Evolutionary conservation across 768 basidiomycete genomes (phyloP), one percentile per base, ranked within the genome.

Genomic region (Psilocybe azurescens): DNA sequence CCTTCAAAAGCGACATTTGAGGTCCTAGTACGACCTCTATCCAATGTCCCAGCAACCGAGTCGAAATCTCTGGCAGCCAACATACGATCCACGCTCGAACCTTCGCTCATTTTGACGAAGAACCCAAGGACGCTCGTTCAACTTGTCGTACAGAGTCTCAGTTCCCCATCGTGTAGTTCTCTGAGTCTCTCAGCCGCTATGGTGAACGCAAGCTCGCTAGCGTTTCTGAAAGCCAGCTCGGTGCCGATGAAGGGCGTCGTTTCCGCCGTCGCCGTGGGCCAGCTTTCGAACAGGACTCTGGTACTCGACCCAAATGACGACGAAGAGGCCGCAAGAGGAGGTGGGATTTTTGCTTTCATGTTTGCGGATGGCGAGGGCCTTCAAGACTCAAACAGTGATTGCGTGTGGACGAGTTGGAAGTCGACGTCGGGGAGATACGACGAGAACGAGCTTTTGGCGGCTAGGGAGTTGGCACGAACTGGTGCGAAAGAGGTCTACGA

Each of bases 1-100:
- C 85, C 93, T 9, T 87, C 87, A 10, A 85, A 86, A 58, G 87
- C 91, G 0, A 87, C 90, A 0, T 83, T 95, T 65, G 94, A 95
- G 68, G 86, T 94, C 46, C 74, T 78, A 50, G 79, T 93, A 8
- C 83, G 92, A 2, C 92, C 94, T 0, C 77, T 93, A 16, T 81
- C 87, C 20, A 82, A 85, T 49, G 79, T 93, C 9, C 82, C 93
- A 7, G 89, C 86, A 3, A 91, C 90, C 8, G 80, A 89, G 59
- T 81, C 90, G 36, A 93, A 89, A 70, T 77, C 85, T 0, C 72
- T 88, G 39, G 83, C 83, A 0, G 72, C 81, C 6, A 77, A 78
- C 1, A 79, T 95, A 56, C 83, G 85, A 18, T 74, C 83, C 4
- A 77, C 87, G 11, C 73, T 95, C 29, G 74, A 84, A 13, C 89